Evolutionary conservation across 441 rosid genomes (phyloP).

Genomic region (Aquilaria agallochum): DNA sequence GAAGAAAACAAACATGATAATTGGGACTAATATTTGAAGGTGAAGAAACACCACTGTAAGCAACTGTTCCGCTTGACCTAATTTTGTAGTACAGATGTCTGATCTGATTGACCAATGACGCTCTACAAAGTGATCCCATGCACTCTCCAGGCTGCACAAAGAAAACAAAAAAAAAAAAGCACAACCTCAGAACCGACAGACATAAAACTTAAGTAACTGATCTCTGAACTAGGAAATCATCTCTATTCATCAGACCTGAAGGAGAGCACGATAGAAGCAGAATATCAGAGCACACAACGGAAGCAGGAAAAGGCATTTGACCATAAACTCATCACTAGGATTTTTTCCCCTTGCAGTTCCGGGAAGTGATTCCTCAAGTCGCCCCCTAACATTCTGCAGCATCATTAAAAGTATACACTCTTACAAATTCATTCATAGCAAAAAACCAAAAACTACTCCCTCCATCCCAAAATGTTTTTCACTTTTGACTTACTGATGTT

Average conservation of each 20-base stretch:
- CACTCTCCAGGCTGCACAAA: slow-evolving; percentile 46
- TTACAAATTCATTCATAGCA: too few relatives aligned
- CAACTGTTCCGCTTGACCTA: slow-evolving; percentile 47
- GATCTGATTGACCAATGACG: slow-evolving; percentile 55
- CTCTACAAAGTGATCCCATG: slow-evolving; percentile 48
- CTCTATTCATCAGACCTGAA: slow-evolving; percentile 43
- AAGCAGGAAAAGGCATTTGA: slow-evolving; percentile 66
- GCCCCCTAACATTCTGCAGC: slow-evolving; percentile 62
- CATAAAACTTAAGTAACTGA: not conserved
- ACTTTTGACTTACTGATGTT: too few relatives aligned
- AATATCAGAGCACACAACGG: slow-evolving; percentile 65
- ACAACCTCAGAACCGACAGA: slow-evolving; percentile 9
- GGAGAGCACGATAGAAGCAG: slow-evolving; percentile 45
- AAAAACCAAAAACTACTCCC: too few relatives aligned
- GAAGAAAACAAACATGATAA: slow-evolving; percentile 47
- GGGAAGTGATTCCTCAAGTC: slow-evolving; percentile 82
- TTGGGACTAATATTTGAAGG: slow-evolving; percentile 45
- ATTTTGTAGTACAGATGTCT: slow-evolving; percentile 61
- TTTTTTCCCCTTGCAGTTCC: slow-evolving; percentile 90
- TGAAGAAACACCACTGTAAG: slow-evolving; percentile 59
- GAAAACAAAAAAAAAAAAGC: slow-evolving; percentile 2
- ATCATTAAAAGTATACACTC: slow-evolving; percentile 9
- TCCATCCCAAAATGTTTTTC: too few relatives aligned
- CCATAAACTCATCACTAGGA: slow-evolving; percentile 60
- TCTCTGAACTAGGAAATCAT: not conserved